Evolutionary conservation across 805 yeast genomes (phyloP), one percentile per base, ranked within the genome.

Genomic region (Wickerhamomyces hampshirensis): DNA sequence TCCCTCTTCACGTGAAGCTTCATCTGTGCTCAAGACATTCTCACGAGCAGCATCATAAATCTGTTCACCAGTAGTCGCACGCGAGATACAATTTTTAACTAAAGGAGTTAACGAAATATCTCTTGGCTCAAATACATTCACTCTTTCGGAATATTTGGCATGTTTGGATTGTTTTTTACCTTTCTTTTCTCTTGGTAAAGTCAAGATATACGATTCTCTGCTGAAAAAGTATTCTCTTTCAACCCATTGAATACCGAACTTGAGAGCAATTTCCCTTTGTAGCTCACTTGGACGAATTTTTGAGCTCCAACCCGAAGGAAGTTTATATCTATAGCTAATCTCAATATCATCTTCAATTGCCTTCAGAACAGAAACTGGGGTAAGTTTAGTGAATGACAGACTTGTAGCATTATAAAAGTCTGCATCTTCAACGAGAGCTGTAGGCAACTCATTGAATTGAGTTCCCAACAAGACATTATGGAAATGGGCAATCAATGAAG

Each of bases 201-300:
- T 50, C 48, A 15, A 26, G 5, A 26, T 55, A 34, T 55, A 42
- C 6, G 37, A 37, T 30, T 60, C 69, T 30, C 67, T 76, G 30
- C 56, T 55, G 23, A 75, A 67, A 51, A 60, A 65, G 41, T 65
- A 62, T 17, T 55, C 54, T 42, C 62, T 60, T 44, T 62, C 66
- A 42, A 67, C 62, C 84, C 95, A 81, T 66, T 93, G 98, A 35
- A 91, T 75, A 62, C 98, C 98, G 48, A 80, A 75, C 60, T 84
- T 83, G 36, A 66, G 51, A 9, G 96, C 78, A 44, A 88, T 68
- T 47, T 80, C 84, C 62, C 89, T 78, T 50, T 86, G 66, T 29
- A 83, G 53, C 24, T 56, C 43, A 24, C 59, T 45, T 34, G 73
- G 76, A 15, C 65, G 42, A 26, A 72, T 42, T 13, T 55, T 45